Percentiles rank a stretch among this genome's conserved stretches.
Conservation (phyloP, 176 grass and related monocot genomes). For the Juncus inflexus region DNA sequence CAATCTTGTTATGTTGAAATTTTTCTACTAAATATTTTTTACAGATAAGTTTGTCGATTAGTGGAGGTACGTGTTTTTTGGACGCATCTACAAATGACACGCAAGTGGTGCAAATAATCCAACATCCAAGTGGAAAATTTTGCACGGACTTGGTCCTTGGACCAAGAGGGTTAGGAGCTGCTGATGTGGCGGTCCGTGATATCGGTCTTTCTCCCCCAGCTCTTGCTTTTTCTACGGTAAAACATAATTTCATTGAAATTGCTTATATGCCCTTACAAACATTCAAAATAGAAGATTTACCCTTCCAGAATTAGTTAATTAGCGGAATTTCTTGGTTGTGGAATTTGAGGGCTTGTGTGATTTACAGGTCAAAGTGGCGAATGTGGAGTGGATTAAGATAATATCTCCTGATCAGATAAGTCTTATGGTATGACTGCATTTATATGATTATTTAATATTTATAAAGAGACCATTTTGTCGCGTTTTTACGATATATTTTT, state of each 20-base stretch:
- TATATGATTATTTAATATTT: constrained; percentile 23
- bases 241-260: constrained; percentile 8
- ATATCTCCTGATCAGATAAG: constrained; percentile 65
- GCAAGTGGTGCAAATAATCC: constrained; percentile 57
- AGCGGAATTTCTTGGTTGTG: neutral
- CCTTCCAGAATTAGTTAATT: neutral
- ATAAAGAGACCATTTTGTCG: constrained; percentile 14
- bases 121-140: constrained; percentile 49
- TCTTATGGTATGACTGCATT: constrained; percentile 58
- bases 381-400: constrained; percentile 92
- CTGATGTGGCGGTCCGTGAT: constrained; percentile 66
- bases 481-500: constrained; percentile 24
- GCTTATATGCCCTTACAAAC: neutral
- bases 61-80: constrained; percentile 87
- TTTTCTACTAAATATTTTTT: neutral
- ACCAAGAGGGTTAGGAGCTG: constrained; percentile 65
- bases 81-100: constrained; percentile 90
- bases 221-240: constrained; percentile 62
- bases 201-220: constrained; percentile 81
- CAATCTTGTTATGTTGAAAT: constrained; percentile 15
- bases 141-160: constrained; percentile 79
- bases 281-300: neutral
- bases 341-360: neutral
- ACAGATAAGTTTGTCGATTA: constrained; percentile 73
- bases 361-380: constrained; percentile 77